Evolutionary conservation across 805 yeast species (phyloP), one percentile per base, ranked within the genome.

Genomic region (Candida sphagnicola): DNA sequence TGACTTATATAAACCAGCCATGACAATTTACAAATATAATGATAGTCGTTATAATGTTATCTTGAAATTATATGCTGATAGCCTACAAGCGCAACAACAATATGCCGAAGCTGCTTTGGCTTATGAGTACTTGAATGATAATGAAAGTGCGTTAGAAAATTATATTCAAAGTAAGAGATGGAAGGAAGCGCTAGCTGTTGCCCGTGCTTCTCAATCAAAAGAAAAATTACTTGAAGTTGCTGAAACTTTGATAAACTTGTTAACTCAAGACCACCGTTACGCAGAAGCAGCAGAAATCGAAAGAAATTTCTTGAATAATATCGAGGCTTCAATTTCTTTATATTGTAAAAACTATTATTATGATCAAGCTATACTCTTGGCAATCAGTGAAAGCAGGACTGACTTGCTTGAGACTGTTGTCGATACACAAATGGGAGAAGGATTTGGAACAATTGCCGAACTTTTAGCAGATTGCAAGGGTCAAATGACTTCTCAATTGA

Each of bases 381-480:
- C 86, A 4, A 54, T 63, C 14, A 70, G 70, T 29, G 72, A 75
- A 38, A 54, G 61, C 4, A 54, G 53, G 35, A 37, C 51, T 1
- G 79, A 76, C 11, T 57, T 82, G 18, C 60, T 86, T 10, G 77
- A 74, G 32, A 61, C 69, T 4, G 63, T 83, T 11, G 75, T 89
- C 35, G 95, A 87, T 48, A 77, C 81, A 1, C 85, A 81, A 14
- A 59, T 91, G 26, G 81, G 85, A 35, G 98, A 91, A 57, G 93
- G 95, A 1, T 93, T 89, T 61, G 95, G 95, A 47, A 67, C 75
- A 0, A 70, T 89, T 45, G 91, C 95, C 4, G 98, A 93, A 61
- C 68, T 93, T 23, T 59, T 91, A 28, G 93, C 96, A n/a, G 99
- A 93, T 58, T 93, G 97, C 66, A 80, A 78, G 50, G 78, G 84